Evolutionary conservation across 192 early-diverging fungal genomes (phyloP).

Genomic region (Coemansia reversa): DNA sequence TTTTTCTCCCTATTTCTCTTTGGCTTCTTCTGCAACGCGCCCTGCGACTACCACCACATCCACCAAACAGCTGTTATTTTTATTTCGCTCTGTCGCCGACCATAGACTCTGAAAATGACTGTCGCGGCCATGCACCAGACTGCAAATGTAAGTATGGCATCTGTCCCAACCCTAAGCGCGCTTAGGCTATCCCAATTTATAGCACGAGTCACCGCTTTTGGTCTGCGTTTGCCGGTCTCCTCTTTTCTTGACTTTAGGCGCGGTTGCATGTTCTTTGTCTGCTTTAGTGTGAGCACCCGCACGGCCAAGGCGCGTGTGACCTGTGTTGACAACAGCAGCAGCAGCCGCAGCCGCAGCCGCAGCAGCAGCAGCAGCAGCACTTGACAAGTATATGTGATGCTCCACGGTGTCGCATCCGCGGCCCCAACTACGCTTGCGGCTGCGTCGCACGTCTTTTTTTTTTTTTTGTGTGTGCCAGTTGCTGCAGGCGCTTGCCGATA

Average conservation of each 20-base stretch:
- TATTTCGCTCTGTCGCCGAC: not conserved
- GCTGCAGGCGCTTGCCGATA: not conserved
- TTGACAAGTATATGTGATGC: not conserved
- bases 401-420: not conserved
- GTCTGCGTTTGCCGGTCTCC: not conserved
- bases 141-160: conserved; percentile 33
- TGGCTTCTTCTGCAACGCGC: not conserved
- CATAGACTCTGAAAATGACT: conserved; percentile 18
- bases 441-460: not conserved
- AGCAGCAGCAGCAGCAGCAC: not conserved
- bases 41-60: not conserved
- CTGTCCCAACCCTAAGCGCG: not conserved
- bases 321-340: not conserved
- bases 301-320: not conserved
- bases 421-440: not conserved
- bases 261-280: not conserved
- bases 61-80: not conserved
- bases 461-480: not conserved
- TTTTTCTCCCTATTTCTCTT: not conserved
- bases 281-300: not conserved
- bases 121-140: conserved; percentile 26
- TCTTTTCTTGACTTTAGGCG: not conserved
- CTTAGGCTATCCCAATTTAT: not conserved
- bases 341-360: not conserved
- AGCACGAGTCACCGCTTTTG: not conserved